Evolutionary conservation across 768 basidiomycete genomes (phyloP).

Genomic region (Guyanaporus albipodus): DNA sequence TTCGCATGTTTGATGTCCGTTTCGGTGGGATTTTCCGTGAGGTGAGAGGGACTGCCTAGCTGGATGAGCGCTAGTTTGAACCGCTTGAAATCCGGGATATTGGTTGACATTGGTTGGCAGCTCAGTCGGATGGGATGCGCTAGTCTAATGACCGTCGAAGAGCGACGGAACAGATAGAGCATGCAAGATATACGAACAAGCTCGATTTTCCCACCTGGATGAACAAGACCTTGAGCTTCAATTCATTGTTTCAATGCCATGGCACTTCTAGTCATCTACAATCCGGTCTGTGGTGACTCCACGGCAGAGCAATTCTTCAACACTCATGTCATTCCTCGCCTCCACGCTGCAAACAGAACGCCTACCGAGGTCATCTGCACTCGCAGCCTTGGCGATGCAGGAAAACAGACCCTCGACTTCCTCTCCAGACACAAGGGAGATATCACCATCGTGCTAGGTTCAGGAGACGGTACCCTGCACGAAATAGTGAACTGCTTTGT

Average conservation of each 20-base stretch:
- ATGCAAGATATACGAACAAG: constrained; percentile 10
- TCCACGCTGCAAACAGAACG: constrained; percentile 37
- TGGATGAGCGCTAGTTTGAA: constrained; percentile 91
- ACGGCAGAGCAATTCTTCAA: constrained; percentile 54
- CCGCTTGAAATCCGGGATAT: constrained; percentile 48
- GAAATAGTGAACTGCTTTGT: constrained; percentile 71
- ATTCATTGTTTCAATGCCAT: too few relatives aligned
- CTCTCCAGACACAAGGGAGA: constrained; percentile 32
- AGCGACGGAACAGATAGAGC: constrained; percentile 15
- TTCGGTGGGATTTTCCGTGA: constrained; percentile 27
- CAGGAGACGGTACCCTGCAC: constrained; percentile 92
- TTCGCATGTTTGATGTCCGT: constrained; percentile 60
- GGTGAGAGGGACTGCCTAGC: constrained; percentile 65
- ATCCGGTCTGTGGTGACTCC: constrained; percentile 67
- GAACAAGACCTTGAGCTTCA: too few relatives aligned
- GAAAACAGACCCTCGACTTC: constrained; percentile 39
- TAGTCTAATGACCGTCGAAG: not conserved
- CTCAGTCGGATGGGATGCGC: not conserved
- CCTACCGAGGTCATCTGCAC: constrained; percentile 45
- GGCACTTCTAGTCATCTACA: constrained; percentile 64
- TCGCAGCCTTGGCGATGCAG: constrained; percentile 51
- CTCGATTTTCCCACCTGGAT: too few relatives aligned
- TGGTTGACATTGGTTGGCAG: constrained; percentile 24
- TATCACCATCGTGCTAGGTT: constrained; percentile 57
- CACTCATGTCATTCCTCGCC: constrained; percentile 60